phyloP scores from a whole-genome alignment of 306 rosid species.

The Gleditsia sinensis region DNA sequence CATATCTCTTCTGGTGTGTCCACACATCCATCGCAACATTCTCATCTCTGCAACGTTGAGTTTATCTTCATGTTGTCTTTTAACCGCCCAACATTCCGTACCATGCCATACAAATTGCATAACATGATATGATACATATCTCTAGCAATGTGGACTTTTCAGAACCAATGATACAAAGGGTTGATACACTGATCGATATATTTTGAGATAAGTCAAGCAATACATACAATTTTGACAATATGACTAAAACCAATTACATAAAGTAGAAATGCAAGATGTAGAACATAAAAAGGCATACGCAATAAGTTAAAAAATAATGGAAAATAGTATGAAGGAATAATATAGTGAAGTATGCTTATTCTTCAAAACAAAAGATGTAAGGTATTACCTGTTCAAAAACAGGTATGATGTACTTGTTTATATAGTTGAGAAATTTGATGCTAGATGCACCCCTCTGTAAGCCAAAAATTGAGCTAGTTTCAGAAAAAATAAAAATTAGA shows the following conservation, averaged over 20 bases:
- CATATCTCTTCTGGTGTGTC: no score
- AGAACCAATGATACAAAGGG: not conserved
- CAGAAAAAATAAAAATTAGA: constrained; percentile 16
- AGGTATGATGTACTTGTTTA: constrained; percentile 82
- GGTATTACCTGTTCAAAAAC: constrained; percentile 86
- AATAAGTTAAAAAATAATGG: not conserved
- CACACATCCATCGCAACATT: no score
- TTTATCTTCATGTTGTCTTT: no score
- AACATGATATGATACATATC: not conserved
- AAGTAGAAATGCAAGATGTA: not conserved
- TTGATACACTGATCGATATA: not conserved
- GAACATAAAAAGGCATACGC: not conserved
- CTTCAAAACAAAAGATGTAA: constrained; percentile 11
- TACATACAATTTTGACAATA: not conserved
- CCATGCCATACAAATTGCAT: not conserved
- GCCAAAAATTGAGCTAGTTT: constrained; percentile 16
- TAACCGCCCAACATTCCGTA: no score
- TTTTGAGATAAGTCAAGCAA: not conserved
- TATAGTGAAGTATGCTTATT: not conserved
- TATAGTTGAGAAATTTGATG: constrained; percentile 83
- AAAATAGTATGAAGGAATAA: not conserved
- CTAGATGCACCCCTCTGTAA: constrained; percentile 92
- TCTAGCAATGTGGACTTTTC: not conserved
- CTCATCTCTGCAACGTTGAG: no score
- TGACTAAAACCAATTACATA: not conserved